Evolutionary conservation across 1,284 basidiomycete genomes (phyloP).

Genomic region (Xerocomus nothofagi): DNA sequence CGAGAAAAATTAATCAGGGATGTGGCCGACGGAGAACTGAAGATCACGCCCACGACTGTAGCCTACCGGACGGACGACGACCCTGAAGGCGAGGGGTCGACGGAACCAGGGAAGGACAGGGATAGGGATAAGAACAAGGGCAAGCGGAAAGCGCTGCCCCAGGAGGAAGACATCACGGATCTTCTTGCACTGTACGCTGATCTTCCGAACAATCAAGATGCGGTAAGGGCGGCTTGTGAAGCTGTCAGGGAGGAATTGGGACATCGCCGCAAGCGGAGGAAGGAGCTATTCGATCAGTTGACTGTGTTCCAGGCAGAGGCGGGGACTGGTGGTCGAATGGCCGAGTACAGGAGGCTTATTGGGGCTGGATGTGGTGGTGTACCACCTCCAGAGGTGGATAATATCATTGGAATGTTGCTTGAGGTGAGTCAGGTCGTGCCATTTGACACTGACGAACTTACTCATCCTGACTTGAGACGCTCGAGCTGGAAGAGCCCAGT

Average conservation of each 20-base stretch:
- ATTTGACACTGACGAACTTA: background rate
- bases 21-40: conserved; percentile 53
- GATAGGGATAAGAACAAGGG: conserved; percentile 42
- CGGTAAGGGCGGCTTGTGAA: conserved; percentile 60
- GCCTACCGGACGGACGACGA: conserved; percentile 47
- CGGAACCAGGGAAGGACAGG: conserved; percentile 25
- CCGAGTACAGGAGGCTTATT: conserved; percentile 84
- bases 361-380: conserved; percentile 88
- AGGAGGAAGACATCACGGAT: conserved; percentile 63
- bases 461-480: conserved; percentile 45
- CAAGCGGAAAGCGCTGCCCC: conserved; percentile 48
- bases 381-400: conserved; percentile 81
- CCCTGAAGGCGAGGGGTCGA: conserved; percentile 31
- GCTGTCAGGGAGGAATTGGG: conserved; percentile 62
- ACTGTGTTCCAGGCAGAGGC: conserved; percentile 84
- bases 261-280: conserved; percentile 65
- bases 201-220: conserved; percentile 58
- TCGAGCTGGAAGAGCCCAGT: conserved; percentile 72
- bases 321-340: conserved; percentile 85
- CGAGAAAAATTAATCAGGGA: conserved; percentile 68
- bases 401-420: conserved; percentile 77
- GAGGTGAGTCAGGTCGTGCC: conserved; percentile 55
- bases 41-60: conserved; percentile 43
- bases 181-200: conserved; percentile 56
- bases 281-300: conserved; percentile 69